Conservation (phyloP, 1,284 basidiomycete genomes). For the Agaricales sp. region DNA sequence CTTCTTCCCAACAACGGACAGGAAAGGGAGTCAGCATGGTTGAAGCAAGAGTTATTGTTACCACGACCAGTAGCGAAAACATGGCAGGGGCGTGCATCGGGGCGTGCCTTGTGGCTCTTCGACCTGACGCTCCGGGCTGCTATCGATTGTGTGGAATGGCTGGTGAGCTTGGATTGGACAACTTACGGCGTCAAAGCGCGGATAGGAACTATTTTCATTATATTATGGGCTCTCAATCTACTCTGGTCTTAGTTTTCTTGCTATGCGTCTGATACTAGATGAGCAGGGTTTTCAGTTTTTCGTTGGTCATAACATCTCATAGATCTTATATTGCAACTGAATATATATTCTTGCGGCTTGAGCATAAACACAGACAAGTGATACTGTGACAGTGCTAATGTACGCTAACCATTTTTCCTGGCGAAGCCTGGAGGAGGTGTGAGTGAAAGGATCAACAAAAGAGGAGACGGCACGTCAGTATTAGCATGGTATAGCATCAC, state of each 20-base stretch:
- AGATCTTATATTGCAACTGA: too few species aligned
- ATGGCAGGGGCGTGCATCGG: not conserved
- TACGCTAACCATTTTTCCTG: too few species aligned
- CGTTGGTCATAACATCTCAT: too few species aligned
- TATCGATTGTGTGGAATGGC: not conserved
- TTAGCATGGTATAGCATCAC: constrained; percentile 80
- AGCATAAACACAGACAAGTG: too few species aligned
- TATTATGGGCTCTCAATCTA: constrained; percentile 49
- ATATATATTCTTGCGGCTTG: too few species aligned
- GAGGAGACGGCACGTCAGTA: constrained; percentile 41
- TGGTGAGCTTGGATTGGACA: constrained; percentile 11
- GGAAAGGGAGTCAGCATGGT: constrained; percentile 10
- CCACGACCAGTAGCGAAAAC: not conserved
- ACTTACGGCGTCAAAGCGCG: constrained; percentile 25
- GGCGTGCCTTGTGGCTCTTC: not conserved
- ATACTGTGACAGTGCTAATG: too few species aligned
- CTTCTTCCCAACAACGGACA: constrained; percentile 2
- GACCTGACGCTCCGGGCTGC: not conserved
- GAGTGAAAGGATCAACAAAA: too few species aligned
- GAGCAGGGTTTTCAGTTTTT: too few species aligned
- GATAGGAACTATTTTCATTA: constrained; percentile 21
- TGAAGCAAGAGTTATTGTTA: constrained; percentile 2
- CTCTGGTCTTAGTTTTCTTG: constrained; percentile 36
- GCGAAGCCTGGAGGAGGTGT: too few species aligned
- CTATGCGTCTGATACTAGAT: constrained; percentile 4